Evolutionary conservation across 495 filamentous ascomycete genomes (phyloP).

Genomic region (Parathielavia appendiculata): DNA sequence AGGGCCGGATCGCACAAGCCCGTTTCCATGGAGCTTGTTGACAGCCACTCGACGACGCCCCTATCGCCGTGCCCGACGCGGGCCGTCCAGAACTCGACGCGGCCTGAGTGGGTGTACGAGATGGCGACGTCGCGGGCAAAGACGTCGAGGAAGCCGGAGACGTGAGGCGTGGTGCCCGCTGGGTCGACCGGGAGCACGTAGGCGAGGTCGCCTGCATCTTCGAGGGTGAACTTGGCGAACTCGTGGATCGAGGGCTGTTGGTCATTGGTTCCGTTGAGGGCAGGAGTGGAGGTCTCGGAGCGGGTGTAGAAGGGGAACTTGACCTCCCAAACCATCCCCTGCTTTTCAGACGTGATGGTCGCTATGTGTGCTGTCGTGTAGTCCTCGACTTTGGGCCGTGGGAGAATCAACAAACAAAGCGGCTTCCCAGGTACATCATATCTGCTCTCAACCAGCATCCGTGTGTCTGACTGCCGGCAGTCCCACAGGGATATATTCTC

Average conservation of each 20-base stretch:
- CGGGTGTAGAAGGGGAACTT: conserved; percentile 43
- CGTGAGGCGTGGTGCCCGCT: conserved; percentile 64
- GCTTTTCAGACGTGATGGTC: conserved; percentile 74
- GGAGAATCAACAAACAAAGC: conserved; percentile 75
- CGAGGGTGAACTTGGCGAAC: conserved; percentile 68
- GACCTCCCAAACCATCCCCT: conserved; percentile 83
- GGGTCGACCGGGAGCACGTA: conserved; percentile 89
- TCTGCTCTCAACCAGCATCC: conserved; percentile 50
- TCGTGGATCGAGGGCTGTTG: conserved; percentile 49
- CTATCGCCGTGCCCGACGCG: conserved; percentile 54
- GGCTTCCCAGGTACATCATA: conserved; percentile 67
- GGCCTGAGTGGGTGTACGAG: conserved; percentile 72
- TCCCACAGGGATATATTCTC: conserved; percentile 78
- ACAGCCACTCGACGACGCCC: conserved; percentile 74
- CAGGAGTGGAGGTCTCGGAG: conserved; percentile 20
- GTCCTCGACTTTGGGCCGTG: conserved; percentile 52
- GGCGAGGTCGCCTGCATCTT: conserved; percentile 65
- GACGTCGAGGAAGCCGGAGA: conserved; percentile 78
- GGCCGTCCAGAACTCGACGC: conserved; percentile 82
- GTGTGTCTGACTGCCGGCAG: conserved; percentile 52
- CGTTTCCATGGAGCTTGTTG: conserved; percentile 78
- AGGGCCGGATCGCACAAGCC: conserved; percentile 67
- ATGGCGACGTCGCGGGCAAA: conserved; percentile 87
- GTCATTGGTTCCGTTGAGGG: conserved; percentile 25
- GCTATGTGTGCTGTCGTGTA: conserved; percentile 62